phyloP scores from a whole-genome alignment of 2,329 filamentous ascomycete species.

The Monosporascus sp. region DNA sequence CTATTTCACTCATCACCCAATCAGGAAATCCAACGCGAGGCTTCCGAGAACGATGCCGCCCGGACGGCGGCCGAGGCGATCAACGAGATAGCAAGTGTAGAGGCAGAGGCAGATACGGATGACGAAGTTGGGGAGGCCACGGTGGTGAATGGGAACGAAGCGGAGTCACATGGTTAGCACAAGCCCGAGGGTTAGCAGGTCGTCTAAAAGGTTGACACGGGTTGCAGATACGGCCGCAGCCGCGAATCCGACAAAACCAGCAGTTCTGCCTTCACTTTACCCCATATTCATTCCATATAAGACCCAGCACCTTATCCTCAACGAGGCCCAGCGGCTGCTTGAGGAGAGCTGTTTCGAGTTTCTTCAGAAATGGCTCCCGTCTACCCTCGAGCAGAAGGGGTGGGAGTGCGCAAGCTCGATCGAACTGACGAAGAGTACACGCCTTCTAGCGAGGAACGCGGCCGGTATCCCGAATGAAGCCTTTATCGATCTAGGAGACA shows the following conservation, averaged over 20 bases:
- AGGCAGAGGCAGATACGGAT: conserved; percentile 4
- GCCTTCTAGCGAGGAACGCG: conserved; percentile 15
- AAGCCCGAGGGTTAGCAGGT: background rate
- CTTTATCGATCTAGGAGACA: conserved; percentile 9
- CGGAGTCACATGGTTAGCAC: background rate
- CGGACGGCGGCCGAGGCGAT: conserved; percentile 22
- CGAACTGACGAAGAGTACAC: conserved; percentile 32
- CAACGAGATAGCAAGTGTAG: conserved; percentile 17
- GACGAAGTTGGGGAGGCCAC: conserved; percentile 1
- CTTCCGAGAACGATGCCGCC: conserved; percentile 23
- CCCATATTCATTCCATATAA: conserved; percentile 29
- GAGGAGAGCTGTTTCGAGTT: conserved; percentile 37
- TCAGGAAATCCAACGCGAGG: conserved; percentile 22
- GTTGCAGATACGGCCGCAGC: no score
- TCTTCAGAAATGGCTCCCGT: conserved; percentile 26
- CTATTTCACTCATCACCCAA: conserved; percentile 23
- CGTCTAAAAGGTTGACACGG: no score
- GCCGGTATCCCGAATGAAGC: conserved; percentile 19
- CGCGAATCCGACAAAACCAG: background rate
- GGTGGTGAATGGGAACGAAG: background rate
- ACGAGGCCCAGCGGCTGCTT: conserved; percentile 27
- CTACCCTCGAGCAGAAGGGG: conserved; percentile 18
- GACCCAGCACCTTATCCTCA: conserved; percentile 32
- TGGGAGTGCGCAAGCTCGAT: conserved; percentile 31
- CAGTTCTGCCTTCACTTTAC: conserved; percentile 21